Percentiles rank a stretch among this genome's conserved stretches.
Conservation (phyloP, 1,284 basidiomycete species). For the Anthracocystis panici-leucophaei region DNA sequence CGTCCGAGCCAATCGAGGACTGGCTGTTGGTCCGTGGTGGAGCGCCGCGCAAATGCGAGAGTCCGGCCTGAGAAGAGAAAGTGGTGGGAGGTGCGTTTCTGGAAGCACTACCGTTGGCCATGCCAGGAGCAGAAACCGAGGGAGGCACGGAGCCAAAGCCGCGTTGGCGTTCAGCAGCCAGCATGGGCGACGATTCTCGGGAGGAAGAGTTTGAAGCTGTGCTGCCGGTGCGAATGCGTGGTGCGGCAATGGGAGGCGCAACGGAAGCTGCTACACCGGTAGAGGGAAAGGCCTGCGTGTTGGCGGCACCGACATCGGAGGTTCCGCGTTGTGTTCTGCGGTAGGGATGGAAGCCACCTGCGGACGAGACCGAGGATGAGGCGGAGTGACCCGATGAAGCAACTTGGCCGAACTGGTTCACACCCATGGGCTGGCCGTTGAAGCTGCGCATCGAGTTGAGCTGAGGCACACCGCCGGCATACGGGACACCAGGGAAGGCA, state of each 20-base stretch:
- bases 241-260: constrained; percentile 5
- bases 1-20: constrained; percentile 37
- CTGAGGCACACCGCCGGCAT: constrained; percentile 28
- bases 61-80: constrained; percentile 39
- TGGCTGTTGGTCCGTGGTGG: constrained; percentile 50
- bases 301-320: constrained; percentile 43
- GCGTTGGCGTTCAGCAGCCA: constrained; percentile 43
- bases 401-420: constrained; percentile 31
- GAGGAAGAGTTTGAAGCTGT: constrained; percentile 45
- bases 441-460: constrained; percentile 44
- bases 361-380: constrained; percentile 40
- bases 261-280: constrained; percentile 15
- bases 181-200: constrained; percentile 48
- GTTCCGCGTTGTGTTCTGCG: constrained; percentile 50
- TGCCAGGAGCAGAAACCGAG: constrained; percentile 28
- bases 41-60: constrained; percentile 43
- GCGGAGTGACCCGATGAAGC: constrained; percentile 34
- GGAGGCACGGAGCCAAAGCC: constrained; percentile 20
- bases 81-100: constrained; percentile 19
- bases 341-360: constrained; percentile 62
- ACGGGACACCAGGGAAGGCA: constrained; percentile 41
- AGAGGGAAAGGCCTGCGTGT: constrained; percentile 30
- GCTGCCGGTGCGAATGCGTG: constrained; percentile 54
- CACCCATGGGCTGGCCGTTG: constrained; percentile 25
- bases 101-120: constrained; percentile 8